phyloP scores from a whole-genome alignment of 495 filamentous ascomycete species.

The Chaetomium tenue region DNA sequence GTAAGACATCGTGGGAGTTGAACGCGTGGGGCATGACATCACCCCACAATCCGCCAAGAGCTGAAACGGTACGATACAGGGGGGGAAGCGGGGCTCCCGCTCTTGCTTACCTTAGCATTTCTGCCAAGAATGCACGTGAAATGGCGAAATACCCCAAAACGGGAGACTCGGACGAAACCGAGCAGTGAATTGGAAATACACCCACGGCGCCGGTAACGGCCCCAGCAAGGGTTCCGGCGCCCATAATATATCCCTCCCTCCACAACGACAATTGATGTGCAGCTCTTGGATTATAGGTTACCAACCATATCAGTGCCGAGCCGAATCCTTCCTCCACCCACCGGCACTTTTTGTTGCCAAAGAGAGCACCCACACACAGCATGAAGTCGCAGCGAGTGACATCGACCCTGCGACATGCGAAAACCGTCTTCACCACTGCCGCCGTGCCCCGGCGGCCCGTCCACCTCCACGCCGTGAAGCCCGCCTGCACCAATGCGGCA shows the following conservation, averaged over 20 bases:
- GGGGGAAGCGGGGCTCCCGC: background rate
- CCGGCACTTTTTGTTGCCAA: background rate
- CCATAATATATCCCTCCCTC: background rate
- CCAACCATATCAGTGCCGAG: background rate
- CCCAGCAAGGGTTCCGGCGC: constrained; percentile 4
- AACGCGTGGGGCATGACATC: constrained; percentile 9
- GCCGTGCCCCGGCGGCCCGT: background rate
- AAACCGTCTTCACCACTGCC: constrained; percentile 11
- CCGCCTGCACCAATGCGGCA: constrained; percentile 19
- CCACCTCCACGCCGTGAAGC: background rate
- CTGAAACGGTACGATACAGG: background rate
- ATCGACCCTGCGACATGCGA: constrained; percentile 22
- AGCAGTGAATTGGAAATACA: constrained; percentile 1
- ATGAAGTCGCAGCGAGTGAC: constrained; percentile 28
- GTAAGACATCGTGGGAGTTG: background rate
- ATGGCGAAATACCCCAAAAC: constrained; percentile 30
- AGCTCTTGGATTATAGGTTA: background rate
- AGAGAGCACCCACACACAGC: background rate
- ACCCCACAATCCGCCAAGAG: constrained; percentile 9
- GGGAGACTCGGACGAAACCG: background rate
- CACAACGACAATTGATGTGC: background rate
- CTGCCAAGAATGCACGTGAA: constrained; percentile 33
- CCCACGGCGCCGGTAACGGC: constrained; percentile 25
- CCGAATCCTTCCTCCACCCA: background rate
- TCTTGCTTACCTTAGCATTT: background rate